Base-by-base conservation (phyloP, 2,329 filamentous ascomycete genomes). In the Cladorrhinum sp. region DNA sequence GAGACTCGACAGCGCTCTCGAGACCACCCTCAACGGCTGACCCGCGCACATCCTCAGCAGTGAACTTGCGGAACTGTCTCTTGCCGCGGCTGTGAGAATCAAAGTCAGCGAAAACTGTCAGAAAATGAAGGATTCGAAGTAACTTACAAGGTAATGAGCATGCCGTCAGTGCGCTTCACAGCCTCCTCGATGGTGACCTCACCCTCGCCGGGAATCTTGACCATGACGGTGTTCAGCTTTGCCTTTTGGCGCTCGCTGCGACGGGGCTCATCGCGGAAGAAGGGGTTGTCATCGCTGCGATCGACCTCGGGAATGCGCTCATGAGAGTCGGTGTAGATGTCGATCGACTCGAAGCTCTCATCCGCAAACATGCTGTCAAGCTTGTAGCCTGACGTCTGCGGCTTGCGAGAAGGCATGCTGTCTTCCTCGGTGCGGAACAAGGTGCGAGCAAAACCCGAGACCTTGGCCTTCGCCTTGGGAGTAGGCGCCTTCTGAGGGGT, bases 261-360 rank as follows among this genome's bases (percentile, higher is more conserved):
- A 64, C 80, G 81, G 7, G 16, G 42, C n/a, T 18, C 69, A 50
- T 79, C 77, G 57, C 81, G 83, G 62, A 86, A 82, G 73, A 94
- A 95, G 1, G 90, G 90, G 71, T 94, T 95, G 24, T 87, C 86
- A 6, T 79, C 75, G 66, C 81, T 86, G n/a, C 76, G 72, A 68
- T 92, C 89, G 48, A 85, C 76, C 64, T 86, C 82, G 20, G 91
- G 91, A 48, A 92, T 75, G 58, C 88, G 86, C 67, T 96, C 92
- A 65, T 92, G 88, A 0, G 90, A 86, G 73, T 95, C 90, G 46
- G 88, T 92, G 71, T 86, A 94, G 69, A 94, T 91, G 65, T 83
- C 74, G 66, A 93, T 90, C n/a, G 79, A 73, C 48, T 81, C 77
- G 48, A 85, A 80, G 7, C 80, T 75, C n/a, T 83, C 80, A 55